phyloP scores from a whole-genome alignment of 176 grass and related monocot genomes.

The Hordeum marinum region DNA sequence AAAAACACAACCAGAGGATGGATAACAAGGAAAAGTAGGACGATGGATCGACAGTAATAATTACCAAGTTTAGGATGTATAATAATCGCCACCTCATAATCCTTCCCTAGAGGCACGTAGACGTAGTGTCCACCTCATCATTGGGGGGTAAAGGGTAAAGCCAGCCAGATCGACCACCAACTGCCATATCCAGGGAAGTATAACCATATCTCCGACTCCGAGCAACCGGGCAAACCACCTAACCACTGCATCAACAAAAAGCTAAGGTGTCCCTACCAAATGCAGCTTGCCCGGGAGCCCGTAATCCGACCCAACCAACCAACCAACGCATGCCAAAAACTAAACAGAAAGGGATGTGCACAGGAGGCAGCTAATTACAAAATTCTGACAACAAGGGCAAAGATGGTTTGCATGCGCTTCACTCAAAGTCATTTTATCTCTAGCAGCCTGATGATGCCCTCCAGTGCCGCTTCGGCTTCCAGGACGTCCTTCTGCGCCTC shows the following conservation, averaged over 20 bases:
- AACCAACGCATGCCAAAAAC: slow-evolving; percentile 36
- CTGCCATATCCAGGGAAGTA: slow-evolving; percentile 53
- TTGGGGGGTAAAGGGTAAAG: slow-evolving; percentile 38
- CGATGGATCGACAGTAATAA: slow-evolving; percentile 7
- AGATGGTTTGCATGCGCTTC: neutral
- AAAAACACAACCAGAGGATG: neutral
- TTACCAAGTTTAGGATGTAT: slow-evolving; percentile 22
- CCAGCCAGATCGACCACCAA: slow-evolving; percentile 28
- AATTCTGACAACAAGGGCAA: slow-evolving; percentile 32
- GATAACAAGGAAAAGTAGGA: neutral
- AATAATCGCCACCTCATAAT: slow-evolving; percentile 40
- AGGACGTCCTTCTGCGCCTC: neutral
- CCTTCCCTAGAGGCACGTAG: slow-evolving; percentile 55
- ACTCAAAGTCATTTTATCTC: slow-evolving; percentile 40
- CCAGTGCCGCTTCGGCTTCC: slow-evolving; percentile 18
- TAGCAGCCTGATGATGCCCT: slow-evolving; percentile 44
- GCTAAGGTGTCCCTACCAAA: slow-evolving; percentile 48
- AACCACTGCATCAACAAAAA: slow-evolving; percentile 43
- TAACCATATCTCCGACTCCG: slow-evolving; percentile 43
- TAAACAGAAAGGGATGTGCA: slow-evolving; percentile 51
- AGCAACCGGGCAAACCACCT: slow-evolving; percentile 36
- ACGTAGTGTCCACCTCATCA: slow-evolving; percentile 46
- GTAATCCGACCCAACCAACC: slow-evolving; percentile 18
- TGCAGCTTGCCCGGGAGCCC: slow-evolving; percentile 39
- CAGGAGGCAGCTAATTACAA: slow-evolving; percentile 46